These are phyloP conservation scores for Paracoccidioides brasiliensis DNA, from an alignment of 2,329 filamentous ascomycete species.

Conservation along the genomic window DNA sequence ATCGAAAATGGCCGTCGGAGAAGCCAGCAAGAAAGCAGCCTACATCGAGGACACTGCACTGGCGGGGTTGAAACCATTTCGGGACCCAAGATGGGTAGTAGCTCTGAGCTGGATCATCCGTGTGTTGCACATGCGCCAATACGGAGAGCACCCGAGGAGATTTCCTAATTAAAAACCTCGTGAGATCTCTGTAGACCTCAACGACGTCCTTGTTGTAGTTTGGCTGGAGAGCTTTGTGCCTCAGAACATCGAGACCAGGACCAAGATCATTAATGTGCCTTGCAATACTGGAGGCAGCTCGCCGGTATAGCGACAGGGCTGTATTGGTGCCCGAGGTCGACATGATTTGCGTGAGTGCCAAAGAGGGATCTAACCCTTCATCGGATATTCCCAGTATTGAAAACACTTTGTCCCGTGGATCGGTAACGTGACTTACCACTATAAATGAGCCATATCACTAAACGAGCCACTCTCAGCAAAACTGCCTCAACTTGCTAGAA, in stretches of 20 bases:
- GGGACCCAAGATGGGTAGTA: slow-evolving; percentile 5
- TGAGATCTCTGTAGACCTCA: slow-evolving; percentile 2
- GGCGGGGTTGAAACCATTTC: slow-evolving; percentile 6
- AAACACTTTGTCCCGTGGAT: slow-evolving; percentile 6
- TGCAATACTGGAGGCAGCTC: background rate
- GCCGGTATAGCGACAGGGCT: background rate
- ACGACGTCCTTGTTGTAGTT: slow-evolving; percentile 1
- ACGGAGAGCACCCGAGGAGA: background rate
- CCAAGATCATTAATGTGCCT: slow-evolving; percentile 1
- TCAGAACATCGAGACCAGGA: slow-evolving; percentile 1
- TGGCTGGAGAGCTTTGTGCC: background rate
- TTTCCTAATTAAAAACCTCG: slow-evolving; percentile 1
- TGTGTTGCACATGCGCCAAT: slow-evolving; percentile 4
- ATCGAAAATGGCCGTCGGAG: background rate
- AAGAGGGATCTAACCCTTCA: slow-evolving; percentile 2
- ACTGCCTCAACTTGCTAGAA: no score
- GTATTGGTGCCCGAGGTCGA: background rate
- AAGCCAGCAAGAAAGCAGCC: slow-evolving; percentile 2
- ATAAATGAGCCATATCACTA: no score
- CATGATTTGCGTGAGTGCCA: slow-evolving; percentile 1
- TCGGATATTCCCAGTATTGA: slow-evolving; percentile 3
- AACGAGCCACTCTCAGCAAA: no score
- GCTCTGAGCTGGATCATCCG: slow-evolving; percentile 1
- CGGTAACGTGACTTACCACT: no score
- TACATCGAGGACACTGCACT: background rate